Evolutionary conservation across 2,329 filamentous ascomycete species (phyloP).

Genomic region (Xylariaceae sp.): DNA sequence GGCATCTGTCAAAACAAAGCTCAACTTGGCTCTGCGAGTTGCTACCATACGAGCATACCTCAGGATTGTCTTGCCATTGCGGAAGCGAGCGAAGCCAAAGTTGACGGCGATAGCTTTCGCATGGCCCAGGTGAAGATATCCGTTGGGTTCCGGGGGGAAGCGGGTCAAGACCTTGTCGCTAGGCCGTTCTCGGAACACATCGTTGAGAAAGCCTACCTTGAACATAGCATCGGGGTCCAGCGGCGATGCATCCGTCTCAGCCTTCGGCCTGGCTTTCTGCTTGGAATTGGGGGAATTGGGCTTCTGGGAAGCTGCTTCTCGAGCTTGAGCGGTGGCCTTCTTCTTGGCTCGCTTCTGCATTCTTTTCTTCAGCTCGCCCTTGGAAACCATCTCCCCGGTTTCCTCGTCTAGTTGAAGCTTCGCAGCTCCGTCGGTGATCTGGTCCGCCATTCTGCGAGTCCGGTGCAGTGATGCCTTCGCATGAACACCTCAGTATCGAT

Average conservation of each 20-base stretch:
- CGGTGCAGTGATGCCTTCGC: no score
- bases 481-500: no score
- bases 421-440: slow-evolving; percentile 35
- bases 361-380: slow-evolving; percentile 56
- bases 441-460: slow-evolving; percentile 30
- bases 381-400: slow-evolving; percentile 59
- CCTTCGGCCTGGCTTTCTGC: slow-evolving; percentile 31
- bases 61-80: slow-evolving; percentile 69
- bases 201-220: slow-evolving; percentile 67
- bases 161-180: slow-evolving; percentile 57
- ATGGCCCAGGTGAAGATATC: slow-evolving; percentile 88
- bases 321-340: slow-evolving; percentile 43
- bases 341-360: slow-evolving; percentile 52
- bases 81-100: slow-evolving; percentile 84
- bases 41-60: slow-evolving; percentile 43
- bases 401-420: slow-evolving; percentile 56
- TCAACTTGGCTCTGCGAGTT: slow-evolving; percentile 6
- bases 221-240: slow-evolving; percentile 63
- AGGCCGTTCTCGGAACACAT: slow-evolving; percentile 63
- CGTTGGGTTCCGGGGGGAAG: slow-evolving; percentile 85
- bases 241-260: slow-evolving; percentile 36
- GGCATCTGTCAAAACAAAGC: slow-evolving; percentile 38
- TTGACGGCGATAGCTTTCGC: slow-evolving; percentile 97
- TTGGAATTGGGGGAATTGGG: slow-evolving; percentile 14
- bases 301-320: slow-evolving; percentile 29